Conservation (phyloP, 2,329 filamentous ascomycete species). For the Aspergillus glaucus region DNA sequence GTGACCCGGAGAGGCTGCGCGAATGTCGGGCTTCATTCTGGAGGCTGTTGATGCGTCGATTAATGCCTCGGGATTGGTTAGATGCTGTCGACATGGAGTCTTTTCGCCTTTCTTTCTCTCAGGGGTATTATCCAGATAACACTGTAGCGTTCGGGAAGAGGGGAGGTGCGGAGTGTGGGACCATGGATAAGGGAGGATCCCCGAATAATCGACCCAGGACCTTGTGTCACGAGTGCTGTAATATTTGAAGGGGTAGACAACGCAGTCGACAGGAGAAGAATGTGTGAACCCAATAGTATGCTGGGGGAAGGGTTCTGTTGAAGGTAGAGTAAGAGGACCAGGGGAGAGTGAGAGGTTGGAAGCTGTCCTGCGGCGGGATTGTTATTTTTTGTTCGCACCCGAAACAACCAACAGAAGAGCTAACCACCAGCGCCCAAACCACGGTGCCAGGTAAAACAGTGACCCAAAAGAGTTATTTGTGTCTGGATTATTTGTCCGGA, state of each 20-base stretch:
- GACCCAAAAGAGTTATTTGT: background rate
- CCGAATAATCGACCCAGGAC: constrained; percentile 16
- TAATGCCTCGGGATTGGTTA: constrained; percentile 39
- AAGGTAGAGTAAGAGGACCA: background rate
- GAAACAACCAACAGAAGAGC: constrained; percentile 16
- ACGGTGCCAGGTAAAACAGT: background rate
- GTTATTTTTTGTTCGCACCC: constrained; percentile 12
- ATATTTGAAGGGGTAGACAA: background rate
- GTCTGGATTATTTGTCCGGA: background rate
- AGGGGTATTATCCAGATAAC: constrained; percentile 14
- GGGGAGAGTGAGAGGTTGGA: constrained; percentile 12
- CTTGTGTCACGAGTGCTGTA: background rate
- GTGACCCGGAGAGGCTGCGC: constrained; percentile 37
- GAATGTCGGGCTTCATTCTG: constrained; percentile 39
- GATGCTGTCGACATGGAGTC: constrained; percentile 44
- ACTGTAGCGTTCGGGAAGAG: constrained; percentile 16
- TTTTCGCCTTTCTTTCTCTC: constrained; percentile 7
- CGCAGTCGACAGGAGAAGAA: background rate
- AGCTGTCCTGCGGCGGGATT: constrained; percentile 10
- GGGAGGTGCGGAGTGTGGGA: constrained; percentile 24
- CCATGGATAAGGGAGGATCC: constrained; percentile 22
- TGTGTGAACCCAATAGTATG: background rate
- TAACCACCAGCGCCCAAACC: constrained; percentile 1
- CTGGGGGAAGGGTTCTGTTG: background rate
- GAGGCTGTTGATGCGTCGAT: constrained; percentile 42